Evolutionary conservation across 169 alveolate species (phyloP).

Genomic region (Plasmodium billcollinsi): DNA sequence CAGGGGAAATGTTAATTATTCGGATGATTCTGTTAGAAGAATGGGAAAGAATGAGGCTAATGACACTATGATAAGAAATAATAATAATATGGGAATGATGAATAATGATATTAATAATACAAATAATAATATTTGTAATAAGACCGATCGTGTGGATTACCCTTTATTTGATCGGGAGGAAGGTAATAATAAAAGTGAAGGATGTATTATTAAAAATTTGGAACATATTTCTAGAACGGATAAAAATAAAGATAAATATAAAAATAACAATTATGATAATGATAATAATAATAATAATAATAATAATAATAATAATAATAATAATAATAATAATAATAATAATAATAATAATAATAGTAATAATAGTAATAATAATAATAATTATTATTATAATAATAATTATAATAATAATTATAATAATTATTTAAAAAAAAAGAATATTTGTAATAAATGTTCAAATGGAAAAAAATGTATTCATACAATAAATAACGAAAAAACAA

Average conservation of each 20-base stretch:
- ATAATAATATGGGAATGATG: not conserved
- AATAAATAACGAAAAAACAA: slow-evolving; percentile 38
- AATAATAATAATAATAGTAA: not conserved
- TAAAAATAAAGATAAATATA: not conserved
- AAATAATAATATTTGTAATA: not conserved
- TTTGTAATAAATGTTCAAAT: not conserved
- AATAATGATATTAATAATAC: not conserved
- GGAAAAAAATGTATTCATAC: not conserved
- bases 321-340: not conserved
- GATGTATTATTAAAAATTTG: too few relatives aligned
- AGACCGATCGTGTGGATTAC: too few relatives aligned
- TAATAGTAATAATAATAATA: not conserved
- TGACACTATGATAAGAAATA: not conserved
- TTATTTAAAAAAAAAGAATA: not conserved
- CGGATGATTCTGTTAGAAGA: not conserved
- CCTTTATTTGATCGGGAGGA: too few relatives aligned
- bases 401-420: not conserved
- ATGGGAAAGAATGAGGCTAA: too few relatives aligned
- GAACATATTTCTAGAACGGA: too few relatives aligned
- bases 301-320: slow-evolving; percentile 10
- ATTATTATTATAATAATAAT: slow-evolving; percentile 3
- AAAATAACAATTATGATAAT: not conserved
- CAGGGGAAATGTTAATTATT: not conserved
- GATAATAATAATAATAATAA: not conserved
- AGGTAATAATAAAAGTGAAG: too few relatives aligned